Conservation (phyloP, 148 eudicot species). For the Chenopodium quinoa region DNA sequence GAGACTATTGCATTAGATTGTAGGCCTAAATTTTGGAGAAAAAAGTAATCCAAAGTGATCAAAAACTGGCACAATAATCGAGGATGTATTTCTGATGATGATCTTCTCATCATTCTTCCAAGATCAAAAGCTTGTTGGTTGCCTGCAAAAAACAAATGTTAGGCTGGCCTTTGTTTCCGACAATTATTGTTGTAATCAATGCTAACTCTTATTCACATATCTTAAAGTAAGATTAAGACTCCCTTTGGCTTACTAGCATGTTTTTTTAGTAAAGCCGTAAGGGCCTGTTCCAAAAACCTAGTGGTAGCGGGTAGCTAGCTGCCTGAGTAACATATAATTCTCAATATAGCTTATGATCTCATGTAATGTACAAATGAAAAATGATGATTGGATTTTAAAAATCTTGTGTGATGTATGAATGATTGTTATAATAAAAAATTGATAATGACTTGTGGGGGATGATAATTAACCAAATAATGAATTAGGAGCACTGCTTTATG, state of each 20-base stretch:
- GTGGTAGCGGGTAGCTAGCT: no score
- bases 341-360: no score
- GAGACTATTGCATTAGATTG: conserved; percentile 8
- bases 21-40: conserved; percentile 14
- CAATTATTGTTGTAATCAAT: conserved; percentile 23
- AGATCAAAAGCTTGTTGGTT: conserved; percentile 20
- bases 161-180: conserved; percentile 10
- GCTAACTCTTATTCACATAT: not conserved
- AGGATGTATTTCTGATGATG: conserved; percentile 26
- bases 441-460: no score
- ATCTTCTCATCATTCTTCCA: conserved; percentile 34
- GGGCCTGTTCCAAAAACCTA: no score
- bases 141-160: not conserved
- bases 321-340: no score
- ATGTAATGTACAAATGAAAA: no score
- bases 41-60: conserved; percentile 22
- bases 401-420: no score
- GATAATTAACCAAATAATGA: no score
- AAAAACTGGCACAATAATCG: conserved; percentile 17
- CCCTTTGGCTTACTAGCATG: no score
- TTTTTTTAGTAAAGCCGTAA: no score
- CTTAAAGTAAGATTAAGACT: not conserved
- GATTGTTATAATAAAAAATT: no score
- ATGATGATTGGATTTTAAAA: no score
- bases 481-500: not conserved